Base-by-base conservation (phyloP, 2,329 filamentous ascomycete genomes). In the Fusarium continuum region DNA sequence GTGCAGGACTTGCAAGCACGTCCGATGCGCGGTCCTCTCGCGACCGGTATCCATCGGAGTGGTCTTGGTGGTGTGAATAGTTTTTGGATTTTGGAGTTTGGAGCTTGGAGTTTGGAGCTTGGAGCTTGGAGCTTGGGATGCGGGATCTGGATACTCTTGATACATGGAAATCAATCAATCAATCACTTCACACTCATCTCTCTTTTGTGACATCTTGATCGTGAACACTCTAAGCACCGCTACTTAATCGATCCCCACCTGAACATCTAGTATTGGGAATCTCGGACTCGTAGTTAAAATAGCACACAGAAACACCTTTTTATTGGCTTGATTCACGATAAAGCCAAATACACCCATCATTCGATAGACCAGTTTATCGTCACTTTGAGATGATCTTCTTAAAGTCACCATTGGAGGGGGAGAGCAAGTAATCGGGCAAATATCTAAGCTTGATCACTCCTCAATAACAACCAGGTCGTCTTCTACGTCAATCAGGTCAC, bases 401-500 rank as follows among this genome's bases (percentile, higher is more conserved):
- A n/a, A n/a, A n/a, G n/a, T n/a, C n/a, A n/a, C n/a, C n/a, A n/a
- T n/a, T n/a, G n/a, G n/a, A n/a, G n/a, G n/a, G n/a, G n/a, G n/a
- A n/a, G n/a, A n/a, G n/a, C n/a, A n/a, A n/a, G n/a, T n/a, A n/a
- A n/a, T n/a, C n/a, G n/a, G n/a, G n/a, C n/a, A n/a, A n/a, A n/a
- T n/a, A n/a, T n/a, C n/a, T n/a, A n/a, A 14, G 19, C 19, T 38
- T 14, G 9, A 40, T 34, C 13, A 43, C 6, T 38, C 45, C 35
- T 67, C 61, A 29, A 75, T 57, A 9, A 74, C 45, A 3, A 70
- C 60, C 47, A 74, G 53, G 26, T 69, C 65, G n/a, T 74, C 68
- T 14, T 66, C 66, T 16, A 69, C 68, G 45, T 71, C 71, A 17
- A 76, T 64, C 32, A 76, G 52, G 20, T 72, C 70, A 1, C 75